These are phyloP conservation scores for Coniophora puteana DNA, from an alignment of 1,284 basidiomycete species.

Conservation along the genomic window DNA sequence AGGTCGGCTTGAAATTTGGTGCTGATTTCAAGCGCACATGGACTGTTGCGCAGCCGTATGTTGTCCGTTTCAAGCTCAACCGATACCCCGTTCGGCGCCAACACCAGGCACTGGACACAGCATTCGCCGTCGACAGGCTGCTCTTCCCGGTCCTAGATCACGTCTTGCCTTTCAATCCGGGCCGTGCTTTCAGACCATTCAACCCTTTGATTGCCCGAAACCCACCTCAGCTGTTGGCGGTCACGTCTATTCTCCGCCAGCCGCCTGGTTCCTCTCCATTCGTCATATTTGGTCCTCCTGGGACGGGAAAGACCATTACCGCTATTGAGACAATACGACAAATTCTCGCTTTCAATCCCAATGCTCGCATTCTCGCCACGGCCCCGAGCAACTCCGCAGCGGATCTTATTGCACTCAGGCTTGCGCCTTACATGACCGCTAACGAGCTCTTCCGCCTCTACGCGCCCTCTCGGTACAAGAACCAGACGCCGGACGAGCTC, in stretches of 20 bases:
- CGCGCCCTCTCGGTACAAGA: constrained; percentile 51
- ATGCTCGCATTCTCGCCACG: constrained; percentile 54
- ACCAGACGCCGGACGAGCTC: constrained; percentile 41
- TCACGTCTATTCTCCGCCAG: constrained; percentile 44
- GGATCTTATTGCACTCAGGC: constrained; percentile 53
- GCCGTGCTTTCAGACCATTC: constrained; percentile 14
- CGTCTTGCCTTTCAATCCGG: constrained; percentile 1
- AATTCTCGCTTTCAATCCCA: constrained; percentile 38
- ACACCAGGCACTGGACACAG: constrained; percentile 50
- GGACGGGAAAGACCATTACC: constrained; percentile 69
- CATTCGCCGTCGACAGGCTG: constrained; percentile 33
- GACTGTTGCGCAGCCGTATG: constrained; percentile 30
- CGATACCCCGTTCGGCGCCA: constrained; percentile 49
- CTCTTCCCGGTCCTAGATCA: constrained; percentile 18
- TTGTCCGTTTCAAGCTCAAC: constrained; percentile 54
- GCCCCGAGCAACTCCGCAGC: constrained; percentile 64
- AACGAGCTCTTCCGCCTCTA: constrained; percentile 58
- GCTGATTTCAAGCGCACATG: constrained; percentile 35
- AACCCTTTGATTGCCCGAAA: constrained; percentile 48
- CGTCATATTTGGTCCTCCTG: constrained; percentile 66
- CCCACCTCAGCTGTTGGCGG: constrained; percentile 48
- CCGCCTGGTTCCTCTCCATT: constrained; percentile 50
- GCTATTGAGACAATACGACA: constrained; percentile 64
- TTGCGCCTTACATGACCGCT: constrained; percentile 32
- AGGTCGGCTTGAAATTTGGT: constrained; percentile 53